These are phyloP conservation scores for Cupressus sempervirens DNA, from an alignment of 75 land plant genomes.

Conservation along the genomic window DNA sequence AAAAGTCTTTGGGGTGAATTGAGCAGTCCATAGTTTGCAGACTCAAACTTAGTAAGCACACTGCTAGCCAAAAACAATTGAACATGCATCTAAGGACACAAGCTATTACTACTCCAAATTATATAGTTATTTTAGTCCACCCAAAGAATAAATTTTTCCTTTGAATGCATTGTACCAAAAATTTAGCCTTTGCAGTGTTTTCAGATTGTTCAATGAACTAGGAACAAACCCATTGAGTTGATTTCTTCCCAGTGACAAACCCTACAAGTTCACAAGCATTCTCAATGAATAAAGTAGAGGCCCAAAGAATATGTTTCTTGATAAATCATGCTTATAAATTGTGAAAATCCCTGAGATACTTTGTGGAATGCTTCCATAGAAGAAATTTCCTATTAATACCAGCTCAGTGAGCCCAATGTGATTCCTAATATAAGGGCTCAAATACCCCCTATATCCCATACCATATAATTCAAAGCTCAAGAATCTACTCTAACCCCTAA, in stretches of 20 bases:
- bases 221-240: not conserved
- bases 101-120: too few species aligned
- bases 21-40: too few species aligned
- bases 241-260: not conserved
- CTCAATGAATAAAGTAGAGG: constrained; percentile 27
- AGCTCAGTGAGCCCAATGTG: constrained; percentile 32
- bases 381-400: constrained; percentile 14
- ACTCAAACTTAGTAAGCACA: too few species aligned
- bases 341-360: constrained; percentile 21
- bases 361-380: constrained; percentile 52
- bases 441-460: constrained; percentile 47
- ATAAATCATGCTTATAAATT: constrained; percentile 43
- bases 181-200: not conserved
- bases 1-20: too few species aligned
- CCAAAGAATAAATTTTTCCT: not conserved
- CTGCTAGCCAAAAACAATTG: too few species aligned
- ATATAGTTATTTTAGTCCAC: not conserved
- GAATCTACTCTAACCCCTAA: constrained; percentile 23
- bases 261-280: constrained; percentile 10
- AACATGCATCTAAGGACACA: too few species aligned
- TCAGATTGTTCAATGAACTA: not conserved
- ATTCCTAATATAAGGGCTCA: constrained; percentile 36
- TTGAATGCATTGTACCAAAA: not conserved
- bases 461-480: constrained; percentile 44
- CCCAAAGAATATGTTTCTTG: constrained; percentile 47